Conservation (phyloP, 768 basidiomycete genomes). For the Dacryopinax primogenitus region DNA sequence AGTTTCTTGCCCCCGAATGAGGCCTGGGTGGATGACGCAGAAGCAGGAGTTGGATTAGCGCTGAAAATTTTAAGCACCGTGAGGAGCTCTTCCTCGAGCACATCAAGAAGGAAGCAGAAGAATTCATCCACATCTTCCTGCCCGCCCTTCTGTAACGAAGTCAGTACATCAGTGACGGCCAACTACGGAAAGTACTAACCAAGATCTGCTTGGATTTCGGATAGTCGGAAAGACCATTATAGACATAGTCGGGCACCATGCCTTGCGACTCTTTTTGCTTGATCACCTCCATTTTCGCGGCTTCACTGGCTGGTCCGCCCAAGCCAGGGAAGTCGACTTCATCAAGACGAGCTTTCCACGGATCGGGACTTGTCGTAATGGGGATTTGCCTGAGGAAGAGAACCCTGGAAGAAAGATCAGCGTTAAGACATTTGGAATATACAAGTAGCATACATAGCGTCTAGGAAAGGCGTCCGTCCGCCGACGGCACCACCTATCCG, state of each 20-base stretch:
- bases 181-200: constrained; percentile 12
- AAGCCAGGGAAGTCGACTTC: constrained; percentile 74
- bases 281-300: constrained; percentile 88
- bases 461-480: constrained; percentile 28
- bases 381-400: constrained; percentile 68
- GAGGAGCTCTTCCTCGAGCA: constrained; percentile 82
- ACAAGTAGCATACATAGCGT: constrained; percentile 32
- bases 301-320: constrained; percentile 86
- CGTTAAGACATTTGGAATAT: not conserved
- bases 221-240: constrained; percentile 7
- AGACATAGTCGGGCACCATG: not conserved
- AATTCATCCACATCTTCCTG: constrained; percentile 99
- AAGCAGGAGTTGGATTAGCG: constrained; percentile 27
- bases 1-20: constrained; percentile 14
- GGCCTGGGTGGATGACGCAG: constrained; percentile 11
- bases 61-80: constrained; percentile 43
- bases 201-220: not conserved
- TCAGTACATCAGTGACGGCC: constrained; percentile 9
- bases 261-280: constrained; percentile 23
- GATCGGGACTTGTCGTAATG: constrained; percentile 5
- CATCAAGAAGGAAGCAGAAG: constrained; percentile 91
- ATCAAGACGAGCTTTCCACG: constrained; percentile 47
- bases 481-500: constrained; percentile 34
- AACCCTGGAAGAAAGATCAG: constrained; percentile 29
- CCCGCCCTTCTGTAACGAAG: constrained; percentile 52